A percentile compares a stretch with the other conserved stretches of the same genome.
These are phyloP conservation scores for Lantana camara DNA, from an alignment of 257 asterid species.

Conservation along the genomic window DNA sequence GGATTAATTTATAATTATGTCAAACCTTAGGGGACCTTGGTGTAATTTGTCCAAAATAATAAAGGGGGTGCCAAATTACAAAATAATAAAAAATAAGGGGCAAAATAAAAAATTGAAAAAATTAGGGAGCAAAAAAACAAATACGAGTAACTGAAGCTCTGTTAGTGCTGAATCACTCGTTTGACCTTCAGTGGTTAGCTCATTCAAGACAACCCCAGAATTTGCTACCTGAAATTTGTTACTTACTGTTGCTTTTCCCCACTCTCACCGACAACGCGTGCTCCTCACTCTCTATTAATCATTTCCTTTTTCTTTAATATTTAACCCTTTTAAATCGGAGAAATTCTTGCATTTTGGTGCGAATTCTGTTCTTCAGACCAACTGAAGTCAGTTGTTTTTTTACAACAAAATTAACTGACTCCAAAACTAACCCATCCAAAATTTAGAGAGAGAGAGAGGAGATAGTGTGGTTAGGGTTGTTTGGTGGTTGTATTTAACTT, in stretches of 20 bases:
- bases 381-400: slow-evolving; percentile 35
- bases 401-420: slow-evolving; percentile 51
- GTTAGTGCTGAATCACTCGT: slow-evolving; percentile 56
- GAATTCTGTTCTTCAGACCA: not conserved
- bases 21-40: no score
- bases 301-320: no score
- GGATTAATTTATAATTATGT: no score
- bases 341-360: not conserved
- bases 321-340: not conserved
- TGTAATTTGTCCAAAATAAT: no score
- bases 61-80: no score
- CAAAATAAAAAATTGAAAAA: no score
- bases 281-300: not conserved
- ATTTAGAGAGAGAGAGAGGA: slow-evolving; percentile 5
- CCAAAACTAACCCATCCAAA: slow-evolving; percentile 41
- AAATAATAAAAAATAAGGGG: no score
- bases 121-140: no score
- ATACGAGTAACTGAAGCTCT: slow-evolving; percentile 44
- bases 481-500: not conserved
- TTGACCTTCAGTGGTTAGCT: slow-evolving; percentile 51
- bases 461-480: not conserved
- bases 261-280: slow-evolving; percentile 34
- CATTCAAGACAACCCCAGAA: slow-evolving; percentile 33
- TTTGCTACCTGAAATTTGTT: slow-evolving; percentile 48
- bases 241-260: slow-evolving; percentile 18